Base-by-base conservation (phyloP, 2,329 filamentous ascomycete genomes). In the Cercospora sp. region DNA sequence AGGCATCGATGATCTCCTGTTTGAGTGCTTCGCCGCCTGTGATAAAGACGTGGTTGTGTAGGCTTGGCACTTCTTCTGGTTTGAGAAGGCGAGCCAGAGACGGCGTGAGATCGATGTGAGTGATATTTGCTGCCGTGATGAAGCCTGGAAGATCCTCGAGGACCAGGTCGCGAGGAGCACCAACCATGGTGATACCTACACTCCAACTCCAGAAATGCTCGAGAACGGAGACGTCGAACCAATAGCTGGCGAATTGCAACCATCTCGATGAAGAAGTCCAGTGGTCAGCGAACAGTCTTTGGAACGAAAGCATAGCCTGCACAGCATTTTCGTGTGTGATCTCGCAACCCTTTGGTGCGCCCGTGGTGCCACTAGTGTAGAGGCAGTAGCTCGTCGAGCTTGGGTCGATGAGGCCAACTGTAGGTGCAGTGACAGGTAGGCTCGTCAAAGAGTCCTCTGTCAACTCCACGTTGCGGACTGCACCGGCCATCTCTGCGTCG, bases 141-240 rank as follows among this genome's bases (percentile, higher is more conserved):
- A 90, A 88, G 1, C 86, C 86, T 1, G 90, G 85, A 16, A 97
- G 83, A 73, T 97, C 92, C 73, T 95, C 92, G 36, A 97, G 89
- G 1, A 97, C 90, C 1, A 97, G 77, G 76, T 97, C 93, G 71
- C 92, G 87, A 0, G 92, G 91, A 6, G 92, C 93, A 2, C 91
- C 89, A 1, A 94, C 90, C 0, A 97, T 86, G 3, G 91, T 90
- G 28, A 97, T 93, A 1, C 93, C 93, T 0, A 95, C 91, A 30
- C 90, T 93, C 94, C 94, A 97, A 67, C 90, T 95, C 93, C 93
- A 97, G 78, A 94, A 97, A 75, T 97, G 94, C 76, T 97, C 94
- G 0, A 97, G 84, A 0, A 97, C 91, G 1, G 92, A 95, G 3
- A 97, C 94, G 60, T 97, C 94, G 69, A 97, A 97, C 78, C 97